Conservation (phyloP, 441 rosid species). For the Eruca vesicaria region DNA sequence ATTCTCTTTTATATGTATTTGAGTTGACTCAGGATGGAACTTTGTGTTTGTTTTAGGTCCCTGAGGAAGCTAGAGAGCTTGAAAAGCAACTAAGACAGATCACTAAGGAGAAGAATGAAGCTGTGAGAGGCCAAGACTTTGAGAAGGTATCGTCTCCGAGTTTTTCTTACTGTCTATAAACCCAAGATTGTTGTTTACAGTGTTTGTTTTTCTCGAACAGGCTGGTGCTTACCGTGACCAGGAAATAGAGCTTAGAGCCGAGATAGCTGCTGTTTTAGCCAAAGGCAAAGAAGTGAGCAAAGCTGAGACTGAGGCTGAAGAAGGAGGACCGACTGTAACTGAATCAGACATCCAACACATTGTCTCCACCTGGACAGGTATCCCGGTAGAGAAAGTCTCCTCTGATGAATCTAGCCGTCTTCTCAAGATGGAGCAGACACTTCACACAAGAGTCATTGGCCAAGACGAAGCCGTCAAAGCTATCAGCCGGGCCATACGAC, state of each 20-base stretch:
- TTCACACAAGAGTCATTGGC: constrained; percentile 89
- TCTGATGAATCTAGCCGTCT: constrained; percentile 95
- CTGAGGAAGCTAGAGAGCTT: constrained; percentile 98
- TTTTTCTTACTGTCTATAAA: not conserved
- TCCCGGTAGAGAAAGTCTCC: constrained; percentile 98
- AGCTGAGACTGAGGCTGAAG: constrained; percentile 93
- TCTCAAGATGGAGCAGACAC: constrained; percentile 93
- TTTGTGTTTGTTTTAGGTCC: constrained; percentile 57
- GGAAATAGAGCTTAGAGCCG: constrained; percentile 94
- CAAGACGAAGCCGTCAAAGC: constrained; percentile 99
- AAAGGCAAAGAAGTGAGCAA: constrained; percentile 96
- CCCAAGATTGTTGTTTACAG: not conserved
- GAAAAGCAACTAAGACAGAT: constrained; percentile 95
- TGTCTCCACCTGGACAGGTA: constrained; percentile 95
- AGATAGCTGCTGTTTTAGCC: constrained; percentile 76
- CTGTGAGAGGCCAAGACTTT: constrained; percentile 94
- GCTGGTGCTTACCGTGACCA: constrained; percentile 94
- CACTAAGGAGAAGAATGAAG: constrained; percentile 95
- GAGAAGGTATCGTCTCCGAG: constrained; percentile 64
- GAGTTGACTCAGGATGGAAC: constrained; percentile 1
- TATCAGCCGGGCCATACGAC: constrained; percentile 93
- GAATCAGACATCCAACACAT: constrained; percentile 96
- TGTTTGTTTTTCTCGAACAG: constrained; percentile 39
- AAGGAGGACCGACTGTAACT: constrained; percentile 77
- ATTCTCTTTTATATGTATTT: not conserved